Evolutionary conservation across 495 filamentous ascomycete genomes (phyloP), one percentile per base, ranked within the genome.

Genomic region (Daldinia concentrica): DNA sequence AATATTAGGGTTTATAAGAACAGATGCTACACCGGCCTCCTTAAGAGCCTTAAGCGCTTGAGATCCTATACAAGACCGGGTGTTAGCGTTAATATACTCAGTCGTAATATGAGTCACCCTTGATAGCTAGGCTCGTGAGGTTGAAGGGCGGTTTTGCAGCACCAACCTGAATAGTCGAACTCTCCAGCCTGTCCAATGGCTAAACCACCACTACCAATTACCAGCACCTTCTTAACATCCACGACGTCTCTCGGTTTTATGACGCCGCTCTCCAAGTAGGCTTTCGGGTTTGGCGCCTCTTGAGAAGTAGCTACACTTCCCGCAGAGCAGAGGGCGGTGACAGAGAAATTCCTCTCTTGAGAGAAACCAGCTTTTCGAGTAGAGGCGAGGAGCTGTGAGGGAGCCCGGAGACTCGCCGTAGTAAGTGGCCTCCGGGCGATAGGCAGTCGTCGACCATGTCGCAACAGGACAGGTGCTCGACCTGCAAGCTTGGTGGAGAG

Each of bases 181-280:
- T 99, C 95, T 82, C 95, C 95, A 64, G 95, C 95, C 82, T 99
- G 95, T 66, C 95, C 95, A 85, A 99, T 99, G 78, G 93, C 95
- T 67, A 99, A 87, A 81, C 95, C 95, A 81, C 95, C 95, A 81
- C 90, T 93, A 41, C 95, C 95, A 77, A 99, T 92, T 60, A 99
- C 92, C 57, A 99, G 85, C n/a, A 98, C 95, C 85, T 98, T 99
- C 85, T 94, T 97, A 62, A 99, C 95, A 82, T 97, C 90, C 48
- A 98, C 90, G 54, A 91, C 79, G 72, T 93, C 86, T 67, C 82
- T 85, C 51, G 88, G 90, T 74, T 90, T 90, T 69, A 98, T 88
- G 56, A 88, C 91, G 61, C 93, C 94, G 80, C 93, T 97, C 58
- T 90, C 87, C 62, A 98, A 84, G 79, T 97, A 97, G 57, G 94